Evolutionary conservation across 768 basidiomycete species (phyloP).

Genomic region (Termitomyces sp.): DNA sequence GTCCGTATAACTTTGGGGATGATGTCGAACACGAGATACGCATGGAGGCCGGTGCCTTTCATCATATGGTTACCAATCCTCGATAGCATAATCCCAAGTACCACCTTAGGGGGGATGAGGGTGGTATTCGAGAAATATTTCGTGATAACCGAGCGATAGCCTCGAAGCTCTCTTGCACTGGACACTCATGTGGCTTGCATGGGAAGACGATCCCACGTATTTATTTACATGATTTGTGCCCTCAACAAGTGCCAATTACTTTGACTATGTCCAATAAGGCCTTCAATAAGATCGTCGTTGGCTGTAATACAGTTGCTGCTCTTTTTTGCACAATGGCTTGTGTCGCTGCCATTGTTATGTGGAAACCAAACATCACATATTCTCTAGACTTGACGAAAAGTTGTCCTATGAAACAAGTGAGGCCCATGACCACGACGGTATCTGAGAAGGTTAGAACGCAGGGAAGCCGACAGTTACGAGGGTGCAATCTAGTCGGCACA

Average conservation of each 20-base stretch:
- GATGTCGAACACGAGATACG: conserved; percentile 75
- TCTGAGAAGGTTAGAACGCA: conserved; percentile 31
- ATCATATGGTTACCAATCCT: too few species aligned
- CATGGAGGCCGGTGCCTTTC: too few species aligned
- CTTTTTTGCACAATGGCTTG: conserved; percentile 65
- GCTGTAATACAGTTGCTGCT: conserved; percentile 93
- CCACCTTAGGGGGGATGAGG: conserved; percentile 80
- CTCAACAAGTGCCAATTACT: conserved; percentile 81
- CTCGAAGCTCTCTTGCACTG: conserved; percentile 59
- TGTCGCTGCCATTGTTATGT: too few species aligned
- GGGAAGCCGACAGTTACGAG: conserved; percentile 85
- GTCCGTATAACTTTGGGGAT: conserved; percentile 83
- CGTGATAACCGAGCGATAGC: conserved; percentile 86
- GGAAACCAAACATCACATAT: too few species aligned
- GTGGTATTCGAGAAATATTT: conserved; percentile 73
- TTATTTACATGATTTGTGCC: conserved; percentile 88
- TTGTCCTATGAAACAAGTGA: conserved; percentile 43
- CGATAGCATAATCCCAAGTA: conserved; percentile 80
- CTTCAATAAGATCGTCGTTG: conserved; percentile 67
- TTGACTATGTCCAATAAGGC: conserved; percentile 90
- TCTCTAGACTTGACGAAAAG: conserved; percentile 70
- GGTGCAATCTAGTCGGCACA: conserved; percentile 84
- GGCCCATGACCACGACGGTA: background rate
- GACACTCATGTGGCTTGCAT: too few species aligned
- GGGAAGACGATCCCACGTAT: conserved; percentile 74